These are phyloP conservation scores for Blastocystis sp. DNA, from an alignment of 352 stramenopile genomes.

Conservation along the genomic window DNA sequence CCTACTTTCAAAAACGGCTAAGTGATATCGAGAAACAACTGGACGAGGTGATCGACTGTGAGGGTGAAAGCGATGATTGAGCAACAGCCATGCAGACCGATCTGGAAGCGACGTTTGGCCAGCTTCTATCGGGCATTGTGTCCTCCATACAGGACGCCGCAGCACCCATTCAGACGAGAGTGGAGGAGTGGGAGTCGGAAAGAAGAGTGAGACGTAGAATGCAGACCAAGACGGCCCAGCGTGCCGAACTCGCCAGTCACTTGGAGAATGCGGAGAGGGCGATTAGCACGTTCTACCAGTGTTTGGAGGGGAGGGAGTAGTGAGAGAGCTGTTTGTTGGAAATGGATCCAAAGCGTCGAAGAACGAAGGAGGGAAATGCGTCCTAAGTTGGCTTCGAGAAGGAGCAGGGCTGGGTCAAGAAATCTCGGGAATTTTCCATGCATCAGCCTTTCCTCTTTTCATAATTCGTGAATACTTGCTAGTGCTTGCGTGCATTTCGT, in stretches of 20 bases:
- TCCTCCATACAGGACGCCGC: not conserved
- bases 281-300: slow-evolving; percentile 55
- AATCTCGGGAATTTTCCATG: not conserved
- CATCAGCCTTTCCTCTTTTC: not conserved
- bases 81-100: slow-evolving; percentile 15
- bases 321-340: not conserved
- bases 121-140: not conserved
- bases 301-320: slow-evolving; percentile 10
- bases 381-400: not conserved
- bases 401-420: not conserved
- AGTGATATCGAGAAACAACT: not conserved
- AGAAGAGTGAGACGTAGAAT: not conserved
- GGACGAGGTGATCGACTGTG: not conserved
- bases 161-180: not conserved
- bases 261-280: slow-evolving; percentile 40
- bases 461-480: not conserved
- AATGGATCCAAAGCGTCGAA: too few relatives aligned
- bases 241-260: slow-evolving; percentile 7
- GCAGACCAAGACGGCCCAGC: not conserved
- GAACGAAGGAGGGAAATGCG: too few relatives aligned
- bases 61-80: not conserved
- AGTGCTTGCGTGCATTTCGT: too few relatives aligned
- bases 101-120: not conserved
- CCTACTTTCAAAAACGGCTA: not conserved
- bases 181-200: not conserved